phyloP scores from a whole-genome alignment of 192 early-diverging fungal genomes.

The Linnemannia elongata region DNA sequence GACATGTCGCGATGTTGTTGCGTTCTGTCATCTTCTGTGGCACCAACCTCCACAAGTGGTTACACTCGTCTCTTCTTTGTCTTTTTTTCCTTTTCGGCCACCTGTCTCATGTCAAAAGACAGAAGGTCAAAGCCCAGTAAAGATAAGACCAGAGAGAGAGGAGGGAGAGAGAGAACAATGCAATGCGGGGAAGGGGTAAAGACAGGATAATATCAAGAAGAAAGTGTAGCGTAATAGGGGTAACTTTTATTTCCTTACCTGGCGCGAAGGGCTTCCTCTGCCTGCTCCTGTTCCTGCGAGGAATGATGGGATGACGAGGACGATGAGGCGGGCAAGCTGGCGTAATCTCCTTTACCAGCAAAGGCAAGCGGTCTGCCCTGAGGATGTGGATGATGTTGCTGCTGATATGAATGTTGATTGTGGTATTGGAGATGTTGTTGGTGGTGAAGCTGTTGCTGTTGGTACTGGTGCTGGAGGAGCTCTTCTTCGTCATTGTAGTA shows the following conservation, averaged over 20 bases:
- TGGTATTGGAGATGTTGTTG: conserved; percentile 21
- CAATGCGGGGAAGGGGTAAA: not conserved
- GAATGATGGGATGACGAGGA: conserved; percentile 36
- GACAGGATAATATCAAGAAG: not conserved
- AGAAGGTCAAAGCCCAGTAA: not conserved
- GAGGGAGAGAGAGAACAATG: too few species aligned
- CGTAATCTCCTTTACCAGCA: conserved; percentile 37
- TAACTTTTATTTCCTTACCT: conserved; percentile 18
- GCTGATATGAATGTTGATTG: conserved; percentile 10
- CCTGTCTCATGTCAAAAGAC: not conserved
- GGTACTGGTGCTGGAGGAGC: conserved; percentile 8
- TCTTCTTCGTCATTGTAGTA: conserved; percentile 53
- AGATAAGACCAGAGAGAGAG: not conserved
- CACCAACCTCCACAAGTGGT: not conserved
- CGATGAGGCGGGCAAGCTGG: conserved; percentile 20
- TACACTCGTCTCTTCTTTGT: conserved; percentile 1
- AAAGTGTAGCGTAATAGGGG: not conserved
- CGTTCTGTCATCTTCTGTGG: not conserved
- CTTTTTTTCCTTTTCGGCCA: conserved; percentile 2
- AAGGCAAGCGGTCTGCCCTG: conserved; percentile 32
- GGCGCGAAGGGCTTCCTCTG: conserved; percentile 51
- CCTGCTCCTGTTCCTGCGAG: conserved; percentile 54
- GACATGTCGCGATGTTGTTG: conserved; percentile 6
- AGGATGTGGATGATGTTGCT: not conserved
- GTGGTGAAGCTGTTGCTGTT: conserved; percentile 9